Conservation (phyloP, 1,284 basidiomycete species). For the Pterula multifida region DNA sequence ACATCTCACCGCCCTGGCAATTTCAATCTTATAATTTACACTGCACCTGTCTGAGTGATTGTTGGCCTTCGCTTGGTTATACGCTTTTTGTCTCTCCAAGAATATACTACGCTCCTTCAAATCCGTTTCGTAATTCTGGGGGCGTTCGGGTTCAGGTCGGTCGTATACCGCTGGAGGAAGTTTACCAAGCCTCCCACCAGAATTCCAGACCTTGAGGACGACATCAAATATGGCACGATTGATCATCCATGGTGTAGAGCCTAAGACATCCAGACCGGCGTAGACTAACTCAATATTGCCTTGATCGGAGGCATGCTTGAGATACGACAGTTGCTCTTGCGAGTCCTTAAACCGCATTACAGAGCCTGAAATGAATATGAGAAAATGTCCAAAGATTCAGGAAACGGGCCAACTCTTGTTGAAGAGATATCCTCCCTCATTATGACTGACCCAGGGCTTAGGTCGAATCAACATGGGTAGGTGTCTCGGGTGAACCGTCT, state of each 20-base stretch:
- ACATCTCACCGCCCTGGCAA: constrained; percentile 73
- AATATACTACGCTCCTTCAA: constrained; percentile 53
- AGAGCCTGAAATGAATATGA: constrained; percentile 27
- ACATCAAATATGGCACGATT: constrained; percentile 58
- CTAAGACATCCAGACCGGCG: constrained; percentile 84
- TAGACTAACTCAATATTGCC: constrained; percentile 82
- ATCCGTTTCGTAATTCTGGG: constrained; percentile 54
- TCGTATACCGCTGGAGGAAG: constrained; percentile 61
- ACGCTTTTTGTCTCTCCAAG: constrained; percentile 46
- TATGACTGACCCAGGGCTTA: constrained; percentile 73
- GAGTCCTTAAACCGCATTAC: constrained; percentile 94
- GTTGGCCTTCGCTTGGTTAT: constrained; percentile 55
- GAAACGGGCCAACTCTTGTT: constrained; percentile 45
- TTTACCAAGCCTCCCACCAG: constrained; percentile 62
- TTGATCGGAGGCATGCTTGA: constrained; percentile 63
- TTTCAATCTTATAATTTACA: constrained; percentile 96
- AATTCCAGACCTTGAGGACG: constrained; percentile 77
- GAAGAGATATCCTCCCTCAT: constrained; percentile 79
- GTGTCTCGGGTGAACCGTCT: constrained; percentile 84
- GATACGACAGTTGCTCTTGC: constrained; percentile 75
- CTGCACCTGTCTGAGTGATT: constrained; percentile 89
- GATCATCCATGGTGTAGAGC: constrained; percentile 86
- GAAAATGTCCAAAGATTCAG: constrained; percentile 1
- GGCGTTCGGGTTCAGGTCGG: constrained; percentile 51
- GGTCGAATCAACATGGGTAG: constrained; percentile 94